phyloP scores from a whole-genome alignment of 2,329 filamentous ascomycete species.

The Epichloe brachyelytri region DNA sequence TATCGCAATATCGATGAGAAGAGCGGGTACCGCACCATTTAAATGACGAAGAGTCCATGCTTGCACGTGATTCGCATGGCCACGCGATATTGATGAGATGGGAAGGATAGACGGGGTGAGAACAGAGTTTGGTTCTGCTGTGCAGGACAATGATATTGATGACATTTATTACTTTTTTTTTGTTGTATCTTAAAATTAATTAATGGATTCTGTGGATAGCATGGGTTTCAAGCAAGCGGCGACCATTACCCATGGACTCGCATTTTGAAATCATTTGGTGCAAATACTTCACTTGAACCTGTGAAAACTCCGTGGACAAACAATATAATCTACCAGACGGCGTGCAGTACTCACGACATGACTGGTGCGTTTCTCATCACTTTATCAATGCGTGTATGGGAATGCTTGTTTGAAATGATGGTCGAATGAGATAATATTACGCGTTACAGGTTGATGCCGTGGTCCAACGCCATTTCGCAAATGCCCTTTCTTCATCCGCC shows the following conservation, averaged over 20 bases:
- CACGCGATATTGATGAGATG: neutral
- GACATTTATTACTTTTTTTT: neutral
- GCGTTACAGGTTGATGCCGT: neutral
- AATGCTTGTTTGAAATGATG: neutral
- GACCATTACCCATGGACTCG: too few relatives aligned
- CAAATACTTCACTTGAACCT: neutral
- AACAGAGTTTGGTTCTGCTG: neutral
- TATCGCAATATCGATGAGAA: slow-evolving; percentile 77
- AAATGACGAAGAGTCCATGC: slow-evolving; percentile 11
- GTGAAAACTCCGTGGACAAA: too few relatives aligned
- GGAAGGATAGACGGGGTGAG: neutral
- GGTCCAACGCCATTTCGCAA: neutral
- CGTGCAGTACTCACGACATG: too few relatives aligned
- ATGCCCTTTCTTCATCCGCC: neutral
- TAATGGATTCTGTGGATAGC: neutral
- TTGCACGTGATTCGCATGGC: neutral
- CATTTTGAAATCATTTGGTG: neutral
- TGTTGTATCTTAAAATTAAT: neutral
- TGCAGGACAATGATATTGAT: neutral
- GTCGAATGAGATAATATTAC: neutral
- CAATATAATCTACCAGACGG: too few relatives aligned
- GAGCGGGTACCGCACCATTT: slow-evolving; percentile 39
- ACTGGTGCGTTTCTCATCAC: neutral
- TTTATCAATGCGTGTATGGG: neutral
- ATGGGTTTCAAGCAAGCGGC: neutral